These are phyloP conservation scores for Aphanomyces astaci DNA, from an alignment of 352 stramenopile species.

Conservation along the genomic window DNA sequence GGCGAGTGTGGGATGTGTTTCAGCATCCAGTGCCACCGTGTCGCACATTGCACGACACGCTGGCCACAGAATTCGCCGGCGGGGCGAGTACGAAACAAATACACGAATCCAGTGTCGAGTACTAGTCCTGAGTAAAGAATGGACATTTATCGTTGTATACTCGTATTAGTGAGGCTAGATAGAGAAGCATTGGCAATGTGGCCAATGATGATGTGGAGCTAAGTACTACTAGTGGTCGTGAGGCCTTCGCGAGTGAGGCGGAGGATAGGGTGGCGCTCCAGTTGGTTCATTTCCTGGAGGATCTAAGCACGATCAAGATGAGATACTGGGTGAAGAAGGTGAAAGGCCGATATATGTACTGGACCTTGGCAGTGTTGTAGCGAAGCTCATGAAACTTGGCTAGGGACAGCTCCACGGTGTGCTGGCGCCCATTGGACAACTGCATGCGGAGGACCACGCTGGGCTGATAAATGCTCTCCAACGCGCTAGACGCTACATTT, in stretches of 20 bases:
- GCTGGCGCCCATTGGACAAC: conserved; percentile 38
- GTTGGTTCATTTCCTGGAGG: conserved; percentile 65
- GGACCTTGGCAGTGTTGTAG: conserved; percentile 60
- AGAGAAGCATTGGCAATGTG: too few relatives aligned
- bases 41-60: not conserved
- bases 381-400: conserved; percentile 69
- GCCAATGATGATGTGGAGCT: too few relatives aligned
- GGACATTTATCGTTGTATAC: too few relatives aligned
- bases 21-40: not conserved
- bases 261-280: conserved; percentile 72
- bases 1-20: not conserved
- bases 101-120: not conserved
- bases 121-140: too few relatives aligned
- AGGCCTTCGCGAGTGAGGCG: conserved; percentile 29
- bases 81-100: not conserved
- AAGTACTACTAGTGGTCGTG: not conserved
- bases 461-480: conserved; percentile 6
- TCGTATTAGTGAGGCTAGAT: too few relatives aligned
- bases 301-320: conserved; percentile 26
- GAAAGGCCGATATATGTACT: too few relatives aligned
- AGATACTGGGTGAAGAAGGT: too few relatives aligned
- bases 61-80: not conserved
- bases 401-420: conserved; percentile 41
- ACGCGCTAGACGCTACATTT: not conserved
- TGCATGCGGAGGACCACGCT: conserved; percentile 44